Base-by-base conservation (phyloP, 1,139 yeast genomes). In the Lodderomyces elongisporus region DNA sequence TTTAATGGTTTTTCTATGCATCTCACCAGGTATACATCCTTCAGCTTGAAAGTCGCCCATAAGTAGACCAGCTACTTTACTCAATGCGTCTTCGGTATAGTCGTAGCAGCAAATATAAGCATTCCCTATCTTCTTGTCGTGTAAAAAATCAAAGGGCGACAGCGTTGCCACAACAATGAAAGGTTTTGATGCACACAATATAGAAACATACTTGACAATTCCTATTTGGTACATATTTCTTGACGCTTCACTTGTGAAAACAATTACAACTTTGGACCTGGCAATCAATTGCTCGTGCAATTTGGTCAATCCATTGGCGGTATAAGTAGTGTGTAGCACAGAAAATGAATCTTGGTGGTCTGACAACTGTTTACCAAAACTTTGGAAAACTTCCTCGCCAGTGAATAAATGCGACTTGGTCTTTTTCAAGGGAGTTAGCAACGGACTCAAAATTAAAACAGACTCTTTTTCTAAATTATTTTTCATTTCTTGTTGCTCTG, bases 141-240 rank as follows among this genome's bases (percentile, higher is more conserved):
- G 71, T 31, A 75, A 71, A 49, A 78, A 71, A 47, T 77, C 83
- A 43, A 76, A 77, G 0, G 85, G 85, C 3, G 81, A 73, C 43
- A 77, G 74, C 0, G 80, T 77, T 2, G 84, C 81, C n/a, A 77
- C 65, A 2, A 76, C 66, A 5, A 79, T 62, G 44, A 78, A 59
- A 3, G 82, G 82, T 41, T 77, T 77, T 2, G 50, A 40, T 2
- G 48, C 41, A 52, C 84, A 77, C 14, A 77, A 57, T 17, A 74
- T 63, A 5, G 77, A 64, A 3, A 77, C 71, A 41, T 74, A 76
- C 45, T 77, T 77, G 26, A 79, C 77, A 27, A 78, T 69, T 3
- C 80, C 79, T n/a, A 76, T 70, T 50, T 78, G 84, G 48, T 76
- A 77, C 74, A 77, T 73, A 50, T 78, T 77, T 42, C 82, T 58